Evolutionary conservation across 2,329 filamentous ascomycete genomes (phyloP).

Genomic region (Leptoxyphium fumago): DNA sequence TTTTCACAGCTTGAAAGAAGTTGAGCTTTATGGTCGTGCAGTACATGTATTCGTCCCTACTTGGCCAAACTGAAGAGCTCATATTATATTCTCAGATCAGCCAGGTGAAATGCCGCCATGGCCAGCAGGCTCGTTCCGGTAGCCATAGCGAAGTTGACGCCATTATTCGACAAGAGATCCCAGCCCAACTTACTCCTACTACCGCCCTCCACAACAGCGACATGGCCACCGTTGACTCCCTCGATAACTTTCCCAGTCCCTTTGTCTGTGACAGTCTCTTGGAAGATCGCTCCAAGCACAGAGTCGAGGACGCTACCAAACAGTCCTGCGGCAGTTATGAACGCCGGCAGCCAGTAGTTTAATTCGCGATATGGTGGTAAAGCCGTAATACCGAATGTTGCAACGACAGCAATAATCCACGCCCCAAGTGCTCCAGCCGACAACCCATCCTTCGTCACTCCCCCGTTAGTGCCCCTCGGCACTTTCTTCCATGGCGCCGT

Average conservation of each 20-base stretch:
- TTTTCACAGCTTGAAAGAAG: no score
- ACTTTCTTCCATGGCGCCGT: slow-evolving; percentile 69
- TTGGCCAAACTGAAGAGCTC: no score
- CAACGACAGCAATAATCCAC: slow-evolving; percentile 51
- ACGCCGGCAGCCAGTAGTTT: slow-evolving; percentile 3
- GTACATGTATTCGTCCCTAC: no score
- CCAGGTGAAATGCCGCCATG: slow-evolving; percentile 36
- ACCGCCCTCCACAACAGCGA: slow-evolving; percentile 23
- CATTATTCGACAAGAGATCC: slow-evolving; percentile 84
- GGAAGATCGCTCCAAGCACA: slow-evolving; percentile 67
- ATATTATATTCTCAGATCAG: neutral
- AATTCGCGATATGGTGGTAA: slow-evolving; percentile 8
- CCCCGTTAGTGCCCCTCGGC: slow-evolving; percentile 84
- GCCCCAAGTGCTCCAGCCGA: slow-evolving; percentile 17
- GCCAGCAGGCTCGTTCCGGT: slow-evolving; percentile 62
- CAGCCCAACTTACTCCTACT: slow-evolving; percentile 43
- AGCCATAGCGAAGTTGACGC: slow-evolving; percentile 89
- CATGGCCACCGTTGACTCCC: slow-evolving; percentile 44
- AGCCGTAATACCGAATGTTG: slow-evolving; percentile 32
- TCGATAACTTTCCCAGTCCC: slow-evolving; percentile 79
- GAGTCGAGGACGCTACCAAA: slow-evolving; percentile 78
- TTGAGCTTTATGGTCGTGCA: no score
- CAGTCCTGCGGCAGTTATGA: slow-evolving; percentile 56
- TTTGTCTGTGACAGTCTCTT: slow-evolving; percentile 74
- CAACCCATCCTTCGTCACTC: slow-evolving; percentile 64